These are phyloP conservation scores for Ceratocystis ficicola DNA, from an alignment of 2,329 filamentous ascomycete genomes.

Conservation along the genomic window DNA sequence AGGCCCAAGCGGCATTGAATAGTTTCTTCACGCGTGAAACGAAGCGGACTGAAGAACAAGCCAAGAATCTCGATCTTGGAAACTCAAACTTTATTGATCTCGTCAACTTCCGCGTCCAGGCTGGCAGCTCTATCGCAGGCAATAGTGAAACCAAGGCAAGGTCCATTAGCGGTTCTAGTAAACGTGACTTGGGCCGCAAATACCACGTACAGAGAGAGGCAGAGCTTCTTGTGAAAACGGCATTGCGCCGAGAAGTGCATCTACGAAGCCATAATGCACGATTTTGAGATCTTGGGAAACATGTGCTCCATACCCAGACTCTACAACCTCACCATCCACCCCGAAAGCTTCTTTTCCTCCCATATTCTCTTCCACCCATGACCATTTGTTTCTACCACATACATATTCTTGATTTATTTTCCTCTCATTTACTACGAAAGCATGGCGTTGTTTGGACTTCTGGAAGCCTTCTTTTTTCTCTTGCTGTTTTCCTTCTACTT, in stretches of 20 bases:
- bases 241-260: too few species aligned
- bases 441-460: not conserved
- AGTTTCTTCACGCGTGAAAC: conserved; percentile 39
- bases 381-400: not conserved
- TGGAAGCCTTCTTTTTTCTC: not conserved
- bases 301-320: too few species aligned
- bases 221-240: too few species aligned
- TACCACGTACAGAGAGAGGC: too few species aligned
- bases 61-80: conserved; percentile 34
- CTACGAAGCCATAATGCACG: too few species aligned
- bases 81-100: conserved; percentile 39
- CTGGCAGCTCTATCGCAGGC: conserved; percentile 10
- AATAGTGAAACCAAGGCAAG: conserved; percentile 12
- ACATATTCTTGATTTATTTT: not conserved
- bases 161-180: not conserved
- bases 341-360: too few species aligned
- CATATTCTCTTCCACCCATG: not conserved
- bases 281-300: too few species aligned
- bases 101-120: conserved; percentile 31
- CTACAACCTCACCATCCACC: not conserved
- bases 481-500: not conserved
- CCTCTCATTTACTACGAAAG: not conserved
- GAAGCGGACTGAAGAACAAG: conserved; percentile 29
- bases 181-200: not conserved
- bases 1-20: conserved; percentile 44